phyloP scores from a whole-genome alignment of 169 alveolate species.

The Babesia caballi region DNA sequence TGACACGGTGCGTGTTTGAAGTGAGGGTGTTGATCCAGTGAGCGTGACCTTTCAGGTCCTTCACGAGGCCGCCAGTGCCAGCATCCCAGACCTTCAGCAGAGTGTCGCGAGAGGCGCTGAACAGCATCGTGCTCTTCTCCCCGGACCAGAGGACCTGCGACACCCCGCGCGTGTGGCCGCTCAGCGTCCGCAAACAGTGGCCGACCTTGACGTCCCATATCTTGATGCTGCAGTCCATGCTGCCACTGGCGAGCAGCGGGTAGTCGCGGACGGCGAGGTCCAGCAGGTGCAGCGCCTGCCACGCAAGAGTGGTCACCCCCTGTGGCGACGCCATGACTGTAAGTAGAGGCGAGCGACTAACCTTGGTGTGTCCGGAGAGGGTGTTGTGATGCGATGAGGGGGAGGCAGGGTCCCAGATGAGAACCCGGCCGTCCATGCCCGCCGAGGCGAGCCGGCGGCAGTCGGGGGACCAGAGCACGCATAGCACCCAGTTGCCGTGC shows the following conservation, averaged over 20 bases:
- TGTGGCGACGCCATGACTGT: neutral
- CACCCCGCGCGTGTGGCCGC: conserved; percentile 90
- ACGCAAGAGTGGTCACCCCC: conserved; percentile 82
- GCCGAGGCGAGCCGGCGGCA: conserved; percentile 87
- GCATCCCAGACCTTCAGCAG: conserved; percentile 91
- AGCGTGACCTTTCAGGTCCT: conserved; percentile 87
- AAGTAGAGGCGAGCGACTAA: neutral
- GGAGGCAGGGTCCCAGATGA: conserved; percentile 50
- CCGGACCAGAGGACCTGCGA: conserved; percentile 96
- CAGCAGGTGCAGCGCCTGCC: conserved; percentile 89
- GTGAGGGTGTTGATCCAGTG: conserved; percentile 99
- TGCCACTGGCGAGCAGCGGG: conserved; percentile 61
- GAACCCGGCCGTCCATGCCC: conserved; percentile 79
- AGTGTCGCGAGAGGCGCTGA: conserved; percentile 93
- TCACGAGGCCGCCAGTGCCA: conserved; percentile 66
- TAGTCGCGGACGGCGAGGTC: conserved; percentile 26
- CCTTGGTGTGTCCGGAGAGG: conserved; percentile 67
- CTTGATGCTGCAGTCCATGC: conserved; percentile 89
- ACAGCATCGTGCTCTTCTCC: conserved; percentile 70
- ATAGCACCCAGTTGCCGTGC: conserved; percentile 91
- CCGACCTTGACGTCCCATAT: conserved; percentile 88
- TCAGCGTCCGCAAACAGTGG: conserved; percentile 76
- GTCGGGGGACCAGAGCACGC: conserved; percentile 93
- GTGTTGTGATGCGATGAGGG: conserved; percentile 27
- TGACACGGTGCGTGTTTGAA: conserved; percentile 88